These are phyloP conservation scores for Stevia rebaudiana DNA, from an alignment of 140 eudicot species.

Conservation along the genomic window DNA sequence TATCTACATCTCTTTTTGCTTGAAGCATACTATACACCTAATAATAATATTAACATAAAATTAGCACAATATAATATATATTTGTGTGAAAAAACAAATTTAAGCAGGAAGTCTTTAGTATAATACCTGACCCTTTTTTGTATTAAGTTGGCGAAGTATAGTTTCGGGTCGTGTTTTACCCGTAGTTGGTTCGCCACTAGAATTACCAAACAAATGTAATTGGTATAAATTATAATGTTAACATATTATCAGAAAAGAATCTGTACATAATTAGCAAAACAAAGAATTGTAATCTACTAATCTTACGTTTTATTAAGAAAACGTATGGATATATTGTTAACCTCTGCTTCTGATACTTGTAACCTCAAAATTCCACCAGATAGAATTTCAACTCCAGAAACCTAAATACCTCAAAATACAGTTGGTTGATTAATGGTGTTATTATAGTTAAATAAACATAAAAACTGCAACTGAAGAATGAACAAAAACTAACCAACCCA, in stretches of 20 bases:
- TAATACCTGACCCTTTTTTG: conserved; percentile 96
- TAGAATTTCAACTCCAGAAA: conserved; percentile 86
- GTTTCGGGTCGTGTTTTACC: conserved; percentile 97
- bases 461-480: background rate
- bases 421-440: background rate
- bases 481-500: conserved; percentile 73
- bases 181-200: conserved; percentile 91
- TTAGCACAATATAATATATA: background rate
- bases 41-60: conserved; percentile 9
- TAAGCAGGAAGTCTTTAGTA: background rate
- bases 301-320: conserved; percentile 86
- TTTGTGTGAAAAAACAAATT: background rate
- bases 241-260: background rate
- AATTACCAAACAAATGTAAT: conserved; percentile 16
- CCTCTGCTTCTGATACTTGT: conserved; percentile 96
- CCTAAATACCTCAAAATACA: conserved; percentile 39
- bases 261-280: background rate
- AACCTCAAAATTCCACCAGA: conserved; percentile 93
- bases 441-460: background rate
- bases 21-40: conserved; percentile 98
- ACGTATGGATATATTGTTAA: conserved; percentile 77
- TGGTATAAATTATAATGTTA: conserved; percentile 3
- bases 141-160: conserved; percentile 92
- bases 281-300: conserved; percentile 4
- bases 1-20: conserved; percentile 97